phyloP scores from a whole-genome alignment of 2,329 filamentous ascomycete genomes.

The Colletotrichum navitas region DNA sequence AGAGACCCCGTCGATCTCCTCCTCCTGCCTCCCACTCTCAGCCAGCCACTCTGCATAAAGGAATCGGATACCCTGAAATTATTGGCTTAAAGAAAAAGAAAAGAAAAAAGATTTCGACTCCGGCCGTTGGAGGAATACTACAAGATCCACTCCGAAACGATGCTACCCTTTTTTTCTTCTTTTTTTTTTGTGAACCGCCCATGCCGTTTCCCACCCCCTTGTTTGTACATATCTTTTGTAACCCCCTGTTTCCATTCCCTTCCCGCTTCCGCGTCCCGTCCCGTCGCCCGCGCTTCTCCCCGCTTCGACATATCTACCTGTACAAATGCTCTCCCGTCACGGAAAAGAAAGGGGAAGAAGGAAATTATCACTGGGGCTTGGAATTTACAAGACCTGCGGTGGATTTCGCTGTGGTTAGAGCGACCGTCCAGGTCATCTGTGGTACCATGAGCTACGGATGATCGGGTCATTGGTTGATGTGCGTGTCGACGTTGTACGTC shows the following conservation, averaged over 20 bases:
- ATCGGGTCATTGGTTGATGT: conserved; percentile 61
- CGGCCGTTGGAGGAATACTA: background rate
- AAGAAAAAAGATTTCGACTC: background rate
- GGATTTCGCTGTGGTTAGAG: too few species aligned
- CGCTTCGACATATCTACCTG: background rate
- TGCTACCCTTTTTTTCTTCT: background rate
- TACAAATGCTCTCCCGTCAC: background rate
- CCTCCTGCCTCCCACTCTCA: background rate
- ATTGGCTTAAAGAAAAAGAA: background rate
- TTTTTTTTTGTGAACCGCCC: background rate
- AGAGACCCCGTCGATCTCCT: conserved; percentile 2
- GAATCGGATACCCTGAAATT: background rate
- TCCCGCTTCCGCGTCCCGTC: background rate
- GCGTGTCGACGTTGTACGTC: conserved; percentile 71
- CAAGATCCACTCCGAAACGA: conserved; percentile 2
- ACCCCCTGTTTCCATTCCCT: background rate
- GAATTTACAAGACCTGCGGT: background rate
- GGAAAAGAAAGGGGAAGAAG: background rate
- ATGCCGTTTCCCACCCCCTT: background rate
- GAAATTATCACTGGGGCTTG: background rate
- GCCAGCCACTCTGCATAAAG: background rate
- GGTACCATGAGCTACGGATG: background rate
- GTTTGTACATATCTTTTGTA: background rate
- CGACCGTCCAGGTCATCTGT: background rate
- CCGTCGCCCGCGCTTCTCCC: background rate